These are phyloP conservation scores for Psidium friedrichsthalianum DNA, from an alignment of 345 rosid species.

Conservation along the genomic window DNA sequence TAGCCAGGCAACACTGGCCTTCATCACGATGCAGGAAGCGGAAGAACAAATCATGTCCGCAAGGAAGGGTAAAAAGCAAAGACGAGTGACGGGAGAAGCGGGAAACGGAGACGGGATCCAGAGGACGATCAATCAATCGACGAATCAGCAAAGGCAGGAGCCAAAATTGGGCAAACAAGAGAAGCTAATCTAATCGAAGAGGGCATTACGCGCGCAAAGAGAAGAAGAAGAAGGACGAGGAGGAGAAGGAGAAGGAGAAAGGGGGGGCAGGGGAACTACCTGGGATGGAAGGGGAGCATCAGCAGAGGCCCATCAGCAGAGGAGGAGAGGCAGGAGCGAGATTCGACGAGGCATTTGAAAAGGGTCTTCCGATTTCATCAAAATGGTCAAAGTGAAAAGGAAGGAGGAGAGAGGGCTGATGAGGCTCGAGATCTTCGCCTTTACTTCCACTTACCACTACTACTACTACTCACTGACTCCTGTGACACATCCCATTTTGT, in stretches of 20 bases:
- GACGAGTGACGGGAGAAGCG: background rate
- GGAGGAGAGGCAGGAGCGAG: background rate
- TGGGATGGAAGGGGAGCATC: background rate
- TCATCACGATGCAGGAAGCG: background rate
- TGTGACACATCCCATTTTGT: too few relatives aligned
- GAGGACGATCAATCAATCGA: background rate
- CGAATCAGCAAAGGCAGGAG: background rate
- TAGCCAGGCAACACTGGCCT: background rate
- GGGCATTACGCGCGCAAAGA: background rate
- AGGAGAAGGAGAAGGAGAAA: too few relatives aligned
- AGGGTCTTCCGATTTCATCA: background rate
- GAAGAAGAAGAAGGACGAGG: too few relatives aligned
- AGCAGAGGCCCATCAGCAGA: background rate
- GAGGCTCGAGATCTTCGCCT: too few relatives aligned
- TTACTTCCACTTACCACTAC: too few relatives aligned
- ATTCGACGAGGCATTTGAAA: background rate
- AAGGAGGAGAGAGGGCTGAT: too few relatives aligned
- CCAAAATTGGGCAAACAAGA: background rate
- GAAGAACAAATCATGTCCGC: background rate
- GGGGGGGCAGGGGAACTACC: too few relatives aligned
- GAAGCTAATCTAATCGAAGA: background rate
- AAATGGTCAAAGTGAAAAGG: background rate
- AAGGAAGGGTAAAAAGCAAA: background rate
- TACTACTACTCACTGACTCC: too few relatives aligned
- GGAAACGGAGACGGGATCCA: background rate